A percentile compares a stretch with the other conserved stretches of the same genome.
phyloP scores from a whole-genome alignment of 164 flowering plant genomes.

The grape (Vitis vinifera) region DNA sequence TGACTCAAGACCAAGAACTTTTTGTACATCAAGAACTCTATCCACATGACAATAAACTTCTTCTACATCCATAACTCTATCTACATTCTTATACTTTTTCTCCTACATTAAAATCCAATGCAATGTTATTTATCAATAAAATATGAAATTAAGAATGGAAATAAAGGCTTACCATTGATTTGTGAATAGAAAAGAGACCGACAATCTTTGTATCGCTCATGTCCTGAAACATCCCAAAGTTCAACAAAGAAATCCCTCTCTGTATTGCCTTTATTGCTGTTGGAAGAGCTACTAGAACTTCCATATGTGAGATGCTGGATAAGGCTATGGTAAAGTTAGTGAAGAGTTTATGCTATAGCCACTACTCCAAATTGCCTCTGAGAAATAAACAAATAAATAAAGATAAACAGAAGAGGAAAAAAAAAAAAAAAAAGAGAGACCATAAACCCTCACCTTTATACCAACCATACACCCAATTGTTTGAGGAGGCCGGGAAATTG shows the following conservation, averaged over 20 bases:
- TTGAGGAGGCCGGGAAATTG: conserved; percentile 69
- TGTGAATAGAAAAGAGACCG: conserved; percentile 93
- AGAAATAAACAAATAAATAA: neutral
- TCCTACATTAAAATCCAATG: neutral
- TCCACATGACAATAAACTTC: no score
- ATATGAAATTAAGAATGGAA: conserved; percentile 2
- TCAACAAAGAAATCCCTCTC: conserved; percentile 93
- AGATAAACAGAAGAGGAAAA: neutral
- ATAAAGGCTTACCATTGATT: conserved; percentile 65
- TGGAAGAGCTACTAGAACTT: conserved; percentile 81
- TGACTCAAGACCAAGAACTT: no score
- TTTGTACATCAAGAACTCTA: no score
- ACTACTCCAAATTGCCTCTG: neutral
- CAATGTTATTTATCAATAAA: neutral
- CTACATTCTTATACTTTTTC: no score
- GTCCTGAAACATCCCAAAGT: conserved; percentile 98
- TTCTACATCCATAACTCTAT: no score
- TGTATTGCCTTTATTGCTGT: conserved; percentile 65
- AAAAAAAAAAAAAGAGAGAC: neutral
- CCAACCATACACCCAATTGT: conserved; percentile 87
- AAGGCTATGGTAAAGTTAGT: conserved; percentile 10
- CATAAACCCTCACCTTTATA: conserved; percentile 59
- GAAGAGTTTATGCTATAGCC: conserved; percentile 3
- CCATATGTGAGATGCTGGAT: conserved; percentile 76
- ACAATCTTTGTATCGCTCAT: conserved; percentile 91